Percentiles rank a stretch among this genome's conserved stretches.
Evolutionary conservation across 257 asterid species (phyloP).

Genomic region (Nicotiana obtusifolia): DNA sequence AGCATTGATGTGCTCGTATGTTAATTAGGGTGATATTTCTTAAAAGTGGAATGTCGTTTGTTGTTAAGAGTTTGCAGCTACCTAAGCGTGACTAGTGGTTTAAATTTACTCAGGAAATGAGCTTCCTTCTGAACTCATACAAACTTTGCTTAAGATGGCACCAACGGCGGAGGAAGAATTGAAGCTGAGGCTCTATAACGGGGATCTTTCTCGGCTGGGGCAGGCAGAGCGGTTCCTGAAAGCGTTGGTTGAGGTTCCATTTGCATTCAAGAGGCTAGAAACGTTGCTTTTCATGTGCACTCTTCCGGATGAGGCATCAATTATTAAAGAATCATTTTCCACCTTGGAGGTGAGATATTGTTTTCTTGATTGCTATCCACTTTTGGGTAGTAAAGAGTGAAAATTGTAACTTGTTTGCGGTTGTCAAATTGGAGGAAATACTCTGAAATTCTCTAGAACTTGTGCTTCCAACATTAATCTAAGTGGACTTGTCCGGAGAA

Average conservation of each 20-base stretch:
- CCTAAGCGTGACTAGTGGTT: neutral
- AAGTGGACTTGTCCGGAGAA: neutral
- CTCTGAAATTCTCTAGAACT: neutral
- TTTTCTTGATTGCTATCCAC: neutral
- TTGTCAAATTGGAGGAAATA: neutral
- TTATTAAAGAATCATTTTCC: slow-evolving; percentile 50
- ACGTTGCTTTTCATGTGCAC: slow-evolving; percentile 68
- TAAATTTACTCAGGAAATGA: slow-evolving; percentile 58
- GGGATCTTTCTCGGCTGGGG: slow-evolving; percentile 84
- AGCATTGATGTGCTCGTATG: neutral
- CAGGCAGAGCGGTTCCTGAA: slow-evolving; percentile 86
- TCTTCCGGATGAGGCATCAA: slow-evolving; percentile 58
- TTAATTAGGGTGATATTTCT: slow-evolving; percentile 13
- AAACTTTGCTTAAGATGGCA: slow-evolving; percentile 73
- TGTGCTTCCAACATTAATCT: neutral
- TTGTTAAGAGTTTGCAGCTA: neutral
- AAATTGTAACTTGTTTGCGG: neutral
- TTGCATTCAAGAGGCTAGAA: slow-evolving; percentile 77
- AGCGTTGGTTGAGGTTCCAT: slow-evolving; percentile 71
- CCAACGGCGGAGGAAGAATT: slow-evolving; percentile 86
- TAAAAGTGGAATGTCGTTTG: neutral
- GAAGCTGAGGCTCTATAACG: slow-evolving; percentile 66
- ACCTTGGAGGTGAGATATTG: slow-evolving; percentile 64
- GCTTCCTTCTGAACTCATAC: slow-evolving; percentile 81
- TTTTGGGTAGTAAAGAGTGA: neutral